A percentile compares a stretch with the other conserved stretches of the same genome.
phyloP scores from a whole-genome alignment of 2,329 filamentous ascomycete species.

The Exophiala sideris region DNA sequence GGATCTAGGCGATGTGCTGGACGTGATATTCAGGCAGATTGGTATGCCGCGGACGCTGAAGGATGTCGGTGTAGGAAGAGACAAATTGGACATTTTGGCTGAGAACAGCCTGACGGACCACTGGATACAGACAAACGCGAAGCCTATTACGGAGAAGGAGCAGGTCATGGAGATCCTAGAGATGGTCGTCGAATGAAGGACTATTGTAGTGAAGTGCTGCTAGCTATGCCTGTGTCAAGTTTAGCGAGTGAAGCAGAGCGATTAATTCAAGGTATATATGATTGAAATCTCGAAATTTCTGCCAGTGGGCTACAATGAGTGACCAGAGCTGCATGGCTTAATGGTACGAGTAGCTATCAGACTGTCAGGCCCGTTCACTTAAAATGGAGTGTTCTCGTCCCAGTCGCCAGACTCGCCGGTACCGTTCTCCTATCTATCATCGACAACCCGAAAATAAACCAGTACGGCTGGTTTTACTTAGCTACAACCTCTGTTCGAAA shows the following conservation, averaged over 20 bases:
- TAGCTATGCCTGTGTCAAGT: background rate
- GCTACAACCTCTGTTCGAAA: too few species aligned
- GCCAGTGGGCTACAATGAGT: too few species aligned
- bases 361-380: too few species aligned
- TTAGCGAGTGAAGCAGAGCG: background rate
- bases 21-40: constrained; percentile 50
- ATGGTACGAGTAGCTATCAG: too few species aligned
- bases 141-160: constrained; percentile 45
- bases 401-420: too few species aligned
- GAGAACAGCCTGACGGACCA: constrained; percentile 50
- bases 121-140: constrained; percentile 51
- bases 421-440: too few species aligned
- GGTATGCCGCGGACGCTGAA: constrained; percentile 54
- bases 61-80: constrained; percentile 50
- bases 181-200: constrained; percentile 32
- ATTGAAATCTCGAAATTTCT: too few species aligned
- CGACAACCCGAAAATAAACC: too few species aligned
- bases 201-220: background rate
- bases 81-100: constrained; percentile 49
- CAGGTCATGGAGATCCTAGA: constrained; percentile 54
- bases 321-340: too few species aligned
- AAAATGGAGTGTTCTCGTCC: too few species aligned
- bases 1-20: constrained; percentile 53
- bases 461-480: too few species aligned
- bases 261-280: too few species aligned